Evolutionary conservation across 169 alveolate species (phyloP), one percentile per base, ranked within the genome.

Genomic region (Plasmodium cynomolgi): DNA sequence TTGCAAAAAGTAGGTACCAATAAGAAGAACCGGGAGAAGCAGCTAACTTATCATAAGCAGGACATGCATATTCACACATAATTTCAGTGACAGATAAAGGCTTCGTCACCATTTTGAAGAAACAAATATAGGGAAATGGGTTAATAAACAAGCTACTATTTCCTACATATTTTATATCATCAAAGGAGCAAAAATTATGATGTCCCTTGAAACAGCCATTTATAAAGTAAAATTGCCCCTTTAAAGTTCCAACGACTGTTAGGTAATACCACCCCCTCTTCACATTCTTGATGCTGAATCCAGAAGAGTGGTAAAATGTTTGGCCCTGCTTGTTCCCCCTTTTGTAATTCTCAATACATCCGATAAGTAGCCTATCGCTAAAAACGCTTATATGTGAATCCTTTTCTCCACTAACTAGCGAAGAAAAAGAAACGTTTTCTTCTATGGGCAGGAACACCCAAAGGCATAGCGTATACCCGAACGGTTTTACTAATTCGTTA

Each of bases 191-290:
- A 68, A 79, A 88, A 58, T 56, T 79, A 79, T 88, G 94, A 88
- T 80, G 72, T 26, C 94, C 94, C 39, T 88, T 88, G 54, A 88
- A 80, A 15, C 26, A 9, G 23, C 94, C 94, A 88, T 88, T 88
- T 79, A 88, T 62, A 37, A 88, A 88, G 81, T 88, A 88, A 88
- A 79, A 88, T 62, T 88, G 88, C 8, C 94, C 94, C 37, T 50
- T 58, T 39, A 80, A 80, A 3, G 94, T 88, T 3, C 91, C 90
- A 79, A 88, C 88, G 50, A 88, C 90, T 58, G 62, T 88, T 23
- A 88, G 74, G 71, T 79, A 88, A 47, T 88, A 88, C 94, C 94
- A 88, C 2, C 94, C 94, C 26, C 56, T 88, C 44, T 88, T 88
- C 54, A 88, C 9, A 33, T 50, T 58, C 81, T 88, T 88, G 73